phyloP scores from a whole-genome alignment of 139 green algal species.

The Monoraphidium neglectum region DNA sequence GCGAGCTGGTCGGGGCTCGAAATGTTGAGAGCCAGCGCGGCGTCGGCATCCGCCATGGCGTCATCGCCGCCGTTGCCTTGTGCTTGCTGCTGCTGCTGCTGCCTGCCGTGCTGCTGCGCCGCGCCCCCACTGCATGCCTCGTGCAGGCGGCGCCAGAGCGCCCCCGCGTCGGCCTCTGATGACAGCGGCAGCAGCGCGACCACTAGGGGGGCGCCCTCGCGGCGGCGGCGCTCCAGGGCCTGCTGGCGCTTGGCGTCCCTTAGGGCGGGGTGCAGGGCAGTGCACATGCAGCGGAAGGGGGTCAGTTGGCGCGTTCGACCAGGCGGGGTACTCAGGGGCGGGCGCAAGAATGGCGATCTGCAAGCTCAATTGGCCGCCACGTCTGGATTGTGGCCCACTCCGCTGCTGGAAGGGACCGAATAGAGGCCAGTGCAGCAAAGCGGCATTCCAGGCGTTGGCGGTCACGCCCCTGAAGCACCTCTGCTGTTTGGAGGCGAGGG shows the following conservation, averaged over 20 bases:
- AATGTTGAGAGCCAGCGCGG: not conserved
- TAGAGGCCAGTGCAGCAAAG: no score
- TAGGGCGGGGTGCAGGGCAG: not conserved
- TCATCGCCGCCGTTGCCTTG: not conserved
- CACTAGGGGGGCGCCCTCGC: constrained; percentile 50
- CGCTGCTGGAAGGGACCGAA: no score
- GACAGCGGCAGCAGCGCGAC: constrained; percentile 77
- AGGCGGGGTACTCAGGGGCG: no score
- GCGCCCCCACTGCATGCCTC: constrained; percentile 6
- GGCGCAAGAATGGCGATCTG: no score
- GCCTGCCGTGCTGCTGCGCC: not conserved
- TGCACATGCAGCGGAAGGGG: no score
- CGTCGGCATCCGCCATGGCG: constrained; percentile 24
- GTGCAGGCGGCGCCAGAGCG: constrained; percentile 48
- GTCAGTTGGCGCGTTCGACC: no score
- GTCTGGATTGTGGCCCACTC: no score
- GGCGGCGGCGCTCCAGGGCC: constrained; percentile 54
- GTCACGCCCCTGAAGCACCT: constrained; percentile 34
- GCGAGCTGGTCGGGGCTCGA: not conserved
- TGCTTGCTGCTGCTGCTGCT: not conserved
- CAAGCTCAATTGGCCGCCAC: no score
- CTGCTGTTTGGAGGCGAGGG: constrained; percentile 64
- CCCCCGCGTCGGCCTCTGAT: constrained; percentile 41
- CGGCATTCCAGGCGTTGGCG: not conserved
- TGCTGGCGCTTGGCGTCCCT: constrained; percentile 70